Evolutionary conservation across 768 basidiomycete species (phyloP).

Genomic region (Mycena chlorophos): DNA sequence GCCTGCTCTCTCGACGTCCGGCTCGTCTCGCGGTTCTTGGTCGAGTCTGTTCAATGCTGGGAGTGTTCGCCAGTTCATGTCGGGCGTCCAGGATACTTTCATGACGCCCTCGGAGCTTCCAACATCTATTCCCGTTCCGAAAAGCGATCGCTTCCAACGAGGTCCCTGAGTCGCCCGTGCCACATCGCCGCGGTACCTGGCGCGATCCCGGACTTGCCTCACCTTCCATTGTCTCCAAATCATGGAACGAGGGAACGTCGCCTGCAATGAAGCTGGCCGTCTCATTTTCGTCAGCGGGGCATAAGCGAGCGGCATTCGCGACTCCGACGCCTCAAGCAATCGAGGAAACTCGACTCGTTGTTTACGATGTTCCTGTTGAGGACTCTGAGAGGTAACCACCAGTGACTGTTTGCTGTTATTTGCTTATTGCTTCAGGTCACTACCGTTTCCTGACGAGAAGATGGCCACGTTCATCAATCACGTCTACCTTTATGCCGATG

Average conservation of each 20-base stretch:
- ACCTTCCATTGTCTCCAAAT: slow-evolving; percentile 44
- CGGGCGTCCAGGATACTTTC: slow-evolving; percentile 55
- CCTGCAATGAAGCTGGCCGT: slow-evolving; percentile 36
- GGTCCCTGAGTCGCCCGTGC: slow-evolving; percentile 31
- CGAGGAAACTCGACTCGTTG: slow-evolving; percentile 40
- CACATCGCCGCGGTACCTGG: slow-evolving; percentile 25
- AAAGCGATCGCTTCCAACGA: slow-evolving; percentile 23
- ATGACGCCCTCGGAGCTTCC: slow-evolving; percentile 39
- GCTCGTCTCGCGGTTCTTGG: slow-evolving; percentile 78
- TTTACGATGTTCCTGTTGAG: slow-evolving; percentile 28
- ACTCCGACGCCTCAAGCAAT: slow-evolving; percentile 24
- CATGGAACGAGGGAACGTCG: slow-evolving; percentile 52
- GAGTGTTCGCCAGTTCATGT: slow-evolving; percentile 68
- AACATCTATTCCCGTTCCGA: slow-evolving; percentile 27
- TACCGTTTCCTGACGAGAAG: slow-evolving; percentile 36
- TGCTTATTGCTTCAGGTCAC: slow-evolving; percentile 18
- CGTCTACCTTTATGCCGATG: slow-evolving; percentile 71
- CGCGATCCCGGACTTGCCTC: slow-evolving; percentile 28
- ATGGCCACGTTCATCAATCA: slow-evolving; percentile 51
- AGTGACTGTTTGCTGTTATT: slow-evolving; percentile 10
- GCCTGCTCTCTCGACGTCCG: slow-evolving; percentile 44
- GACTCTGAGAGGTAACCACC: slow-evolving; percentile 11
- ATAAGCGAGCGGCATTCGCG: slow-evolving; percentile 45
- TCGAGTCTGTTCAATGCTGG: slow-evolving; percentile 73
- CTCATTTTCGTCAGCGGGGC: slow-evolving; percentile 45